phyloP scores from a whole-genome alignment of 495 filamentous ascomycete genomes.

The Neurospora sp. region DNA sequence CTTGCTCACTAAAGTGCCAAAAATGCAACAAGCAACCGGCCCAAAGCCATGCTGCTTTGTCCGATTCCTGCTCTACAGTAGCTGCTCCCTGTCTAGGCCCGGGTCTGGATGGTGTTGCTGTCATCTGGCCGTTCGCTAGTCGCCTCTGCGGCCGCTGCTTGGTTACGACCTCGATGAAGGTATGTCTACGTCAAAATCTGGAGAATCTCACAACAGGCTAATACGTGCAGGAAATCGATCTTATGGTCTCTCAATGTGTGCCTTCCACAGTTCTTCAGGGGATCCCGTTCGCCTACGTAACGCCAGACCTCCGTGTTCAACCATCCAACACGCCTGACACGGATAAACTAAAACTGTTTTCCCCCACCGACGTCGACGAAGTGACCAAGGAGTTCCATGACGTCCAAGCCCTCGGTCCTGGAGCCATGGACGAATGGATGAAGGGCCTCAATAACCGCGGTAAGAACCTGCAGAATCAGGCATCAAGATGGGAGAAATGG shows the following conservation, averaged over 20 bases:
- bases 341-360: slow-evolving; percentile 47
- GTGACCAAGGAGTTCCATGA: slow-evolving; percentile 47
- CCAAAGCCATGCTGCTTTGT: background rate
- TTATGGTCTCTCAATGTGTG: slow-evolving; percentile 48
- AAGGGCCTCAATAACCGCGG: slow-evolving; percentile 57
- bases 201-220: slow-evolving; percentile 2
- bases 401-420: slow-evolving; percentile 47
- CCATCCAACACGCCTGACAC: slow-evolving; percentile 39
- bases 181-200: slow-evolving; percentile 22
- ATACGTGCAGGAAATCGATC: slow-evolving; percentile 48
- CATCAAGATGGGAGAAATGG: slow-evolving; percentile 62
- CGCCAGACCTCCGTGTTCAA: slow-evolving; percentile 45
- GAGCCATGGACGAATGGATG: slow-evolving; percentile 60
- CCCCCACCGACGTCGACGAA: slow-evolving; percentile 42
- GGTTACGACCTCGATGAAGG: slow-evolving; percentile 46
- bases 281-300: slow-evolving; percentile 55
- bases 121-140: slow-evolving; percentile 57
- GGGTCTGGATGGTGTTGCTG: slow-evolving; percentile 38
- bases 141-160: slow-evolving; percentile 55
- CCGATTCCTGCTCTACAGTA: slow-evolving; percentile 5
- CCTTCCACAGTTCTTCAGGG: slow-evolving; percentile 49
- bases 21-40: slow-evolving; percentile 33
- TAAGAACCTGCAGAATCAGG: slow-evolving; percentile 44
- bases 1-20: slow-evolving; percentile 43
- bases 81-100: slow-evolving; percentile 40